Percentiles rank a stretch among this genome's conserved stretches.
Conservation (phyloP, 1,139 yeast genomes). For the Candida albicans region DNA sequence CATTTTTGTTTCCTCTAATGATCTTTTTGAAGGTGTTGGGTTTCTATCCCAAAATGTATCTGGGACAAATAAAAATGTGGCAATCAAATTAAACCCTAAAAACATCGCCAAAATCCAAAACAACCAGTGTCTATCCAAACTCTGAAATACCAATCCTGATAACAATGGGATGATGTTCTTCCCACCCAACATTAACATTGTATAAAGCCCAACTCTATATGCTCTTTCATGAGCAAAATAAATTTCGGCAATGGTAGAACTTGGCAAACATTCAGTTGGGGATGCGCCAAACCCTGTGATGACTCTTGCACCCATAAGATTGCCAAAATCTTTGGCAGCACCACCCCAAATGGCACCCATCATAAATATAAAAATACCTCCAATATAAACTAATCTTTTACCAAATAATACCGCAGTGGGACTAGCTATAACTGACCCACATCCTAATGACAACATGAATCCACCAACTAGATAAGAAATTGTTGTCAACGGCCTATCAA, state of each 20-base stretch:
- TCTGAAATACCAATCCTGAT: slow-evolving; percentile 53
- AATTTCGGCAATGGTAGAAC: slow-evolving; percentile 63
- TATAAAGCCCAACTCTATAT: slow-evolving; percentile 61
- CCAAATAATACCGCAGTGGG: slow-evolving; percentile 63
- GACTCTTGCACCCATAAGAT: slow-evolving; percentile 57
- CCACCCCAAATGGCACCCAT: slow-evolving; percentile 60
- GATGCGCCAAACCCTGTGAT: slow-evolving; percentile 60
- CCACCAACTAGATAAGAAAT: slow-evolving; percentile 60
- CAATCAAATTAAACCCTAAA: slow-evolving; percentile 45
- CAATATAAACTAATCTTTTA: slow-evolving; percentile 55
- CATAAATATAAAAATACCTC: slow-evolving; percentile 50
- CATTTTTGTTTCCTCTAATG: slow-evolving; percentile 47
- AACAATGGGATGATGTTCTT: slow-evolving; percentile 60
- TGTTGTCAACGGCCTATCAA: slow-evolving; percentile 40
- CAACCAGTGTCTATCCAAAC: slow-evolving; percentile 58
- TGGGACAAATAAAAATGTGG: slow-evolving; percentile 57
- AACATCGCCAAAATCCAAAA: slow-evolving; percentile 60
- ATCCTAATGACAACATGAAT: slow-evolving; percentile 58
- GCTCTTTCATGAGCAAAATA: slow-evolving; percentile 68
- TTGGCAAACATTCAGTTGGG: slow-evolving; percentile 62
- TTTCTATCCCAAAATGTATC: slow-evolving; percentile 66
- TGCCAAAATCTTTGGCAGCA: slow-evolving; percentile 46
- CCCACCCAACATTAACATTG: slow-evolving; percentile 61
- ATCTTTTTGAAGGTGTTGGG: slow-evolving; percentile 51
- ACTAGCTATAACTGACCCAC: slow-evolving; percentile 58